These are phyloP conservation scores for Pythium periplocum DNA, from an alignment of 352 stramenopile genomes.

Conservation along the genomic window DNA sequence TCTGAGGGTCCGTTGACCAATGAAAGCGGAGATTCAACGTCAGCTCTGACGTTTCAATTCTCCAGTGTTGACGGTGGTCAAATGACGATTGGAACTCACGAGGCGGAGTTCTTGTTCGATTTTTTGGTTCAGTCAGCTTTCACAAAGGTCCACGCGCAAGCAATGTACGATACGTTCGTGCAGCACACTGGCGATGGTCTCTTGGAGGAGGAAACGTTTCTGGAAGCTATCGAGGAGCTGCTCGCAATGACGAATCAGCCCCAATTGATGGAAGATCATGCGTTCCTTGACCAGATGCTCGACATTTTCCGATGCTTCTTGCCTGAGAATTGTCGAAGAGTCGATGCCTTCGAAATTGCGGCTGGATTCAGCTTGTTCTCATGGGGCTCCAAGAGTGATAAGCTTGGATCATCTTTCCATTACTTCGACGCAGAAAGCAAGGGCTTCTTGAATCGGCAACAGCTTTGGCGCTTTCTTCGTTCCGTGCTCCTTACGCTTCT, in stretches of 20 bases:
- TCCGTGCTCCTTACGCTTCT: constrained; percentile 74
- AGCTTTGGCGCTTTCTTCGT: constrained; percentile 81
- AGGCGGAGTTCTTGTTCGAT: constrained; percentile 58
- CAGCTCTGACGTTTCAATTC: constrained; percentile 59
- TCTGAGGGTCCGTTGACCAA: constrained; percentile 4
- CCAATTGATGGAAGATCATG: constrained; percentile 69
- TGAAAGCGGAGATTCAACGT: constrained; percentile 15
- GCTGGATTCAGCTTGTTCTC: constrained; percentile 78
- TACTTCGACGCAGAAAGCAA: constrained; percentile 84
- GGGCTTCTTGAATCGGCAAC: constrained; percentile 67
- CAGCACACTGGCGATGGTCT: constrained; percentile 79
- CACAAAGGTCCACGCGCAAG: constrained; percentile 58
- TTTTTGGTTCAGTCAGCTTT: constrained; percentile 63
- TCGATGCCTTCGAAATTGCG: constrained; percentile 81
- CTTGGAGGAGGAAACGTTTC: constrained; percentile 79
- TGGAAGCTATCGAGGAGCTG: constrained; percentile 75
- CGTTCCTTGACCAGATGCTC: constrained; percentile 75
- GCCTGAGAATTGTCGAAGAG: constrained; percentile 48
- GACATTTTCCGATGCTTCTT: constrained; percentile 72
- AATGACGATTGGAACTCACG: constrained; percentile 47
- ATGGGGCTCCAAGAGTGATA: constrained; percentile 85
- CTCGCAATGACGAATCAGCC: constrained; percentile 68
- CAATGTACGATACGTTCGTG: constrained; percentile 85
- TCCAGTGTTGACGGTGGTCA: constrained; percentile 57
- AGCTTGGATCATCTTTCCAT: constrained; percentile 75